Evolutionary conservation across 345 rosid genomes (phyloP).

Genomic region (Lepidium africanum): DNA sequence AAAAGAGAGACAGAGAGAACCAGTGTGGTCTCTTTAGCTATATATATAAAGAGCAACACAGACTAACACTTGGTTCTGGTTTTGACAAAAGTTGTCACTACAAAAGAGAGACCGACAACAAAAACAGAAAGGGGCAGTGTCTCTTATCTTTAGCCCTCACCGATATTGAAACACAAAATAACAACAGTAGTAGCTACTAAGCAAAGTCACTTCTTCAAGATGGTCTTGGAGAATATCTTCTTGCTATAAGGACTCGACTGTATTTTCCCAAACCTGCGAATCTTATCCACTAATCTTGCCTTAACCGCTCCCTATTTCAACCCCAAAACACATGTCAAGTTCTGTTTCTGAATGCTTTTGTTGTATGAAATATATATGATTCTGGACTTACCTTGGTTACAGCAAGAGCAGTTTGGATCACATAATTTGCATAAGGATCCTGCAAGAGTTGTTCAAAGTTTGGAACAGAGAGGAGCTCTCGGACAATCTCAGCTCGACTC

Average conservation of each 20-base stretch:
- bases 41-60: neutral
- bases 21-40: neutral
- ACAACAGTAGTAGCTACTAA: neutral
- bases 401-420: slow-evolving; percentile 59
- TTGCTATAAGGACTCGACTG: slow-evolving; percentile 63
- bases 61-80: neutral
- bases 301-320: slow-evolving; percentile 44
- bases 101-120: slow-evolving; percentile 9
- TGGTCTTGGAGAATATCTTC: slow-evolving; percentile 55
- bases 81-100: slow-evolving; percentile 1
- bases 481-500: slow-evolving; percentile 46
- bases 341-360: neutral
- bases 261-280: slow-evolving; percentile 35
- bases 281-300: slow-evolving; percentile 39
- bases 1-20: slow-evolving; percentile 7
- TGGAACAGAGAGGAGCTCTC: slow-evolving; percentile 43
- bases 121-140: neutral
- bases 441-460: slow-evolving; percentile 62
- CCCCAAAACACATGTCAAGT: neutral
- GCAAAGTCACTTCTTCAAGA: slow-evolving; percentile 39
- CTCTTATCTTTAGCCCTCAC: neutral
- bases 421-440: slow-evolving; percentile 75
- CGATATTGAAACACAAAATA: neutral
- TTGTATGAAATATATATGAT: neutral
- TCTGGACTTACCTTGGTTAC: slow-evolving; percentile 39